phyloP scores from a whole-genome alignment of 2,329 filamentous ascomycete species.

The Fusarium hostae region DNA sequence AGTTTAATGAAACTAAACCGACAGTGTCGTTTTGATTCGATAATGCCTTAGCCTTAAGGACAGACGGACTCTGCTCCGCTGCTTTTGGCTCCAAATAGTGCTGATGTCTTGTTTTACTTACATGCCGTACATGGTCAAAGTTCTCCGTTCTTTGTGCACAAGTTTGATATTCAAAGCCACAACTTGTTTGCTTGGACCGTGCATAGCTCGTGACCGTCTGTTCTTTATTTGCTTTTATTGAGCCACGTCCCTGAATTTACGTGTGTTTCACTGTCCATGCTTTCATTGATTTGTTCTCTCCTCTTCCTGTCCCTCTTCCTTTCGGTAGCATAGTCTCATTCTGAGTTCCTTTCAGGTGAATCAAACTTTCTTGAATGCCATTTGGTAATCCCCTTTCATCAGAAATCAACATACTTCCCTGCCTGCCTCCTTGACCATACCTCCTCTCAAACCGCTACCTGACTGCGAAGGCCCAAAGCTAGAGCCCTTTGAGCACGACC shows the following conservation, averaged over 20 bases:
- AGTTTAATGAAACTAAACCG: neutral
- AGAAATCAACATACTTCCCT: neutral
- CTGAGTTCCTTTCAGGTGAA: neutral
- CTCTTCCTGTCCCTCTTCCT: neutral
- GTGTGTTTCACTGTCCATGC: neutral
- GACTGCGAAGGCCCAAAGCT: neutral
- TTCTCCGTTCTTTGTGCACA: neutral
- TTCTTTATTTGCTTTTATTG: neutral
- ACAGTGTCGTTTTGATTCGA: neutral
- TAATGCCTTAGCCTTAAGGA: neutral
- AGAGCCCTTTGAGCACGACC: neutral
- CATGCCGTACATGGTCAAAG: neutral
- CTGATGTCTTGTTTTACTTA: neutral
- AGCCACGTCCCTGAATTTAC: neutral
- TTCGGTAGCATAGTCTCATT: neutral
- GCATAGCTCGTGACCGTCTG: neutral
- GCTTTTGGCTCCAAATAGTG: neutral
- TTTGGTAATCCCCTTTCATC: neutral
- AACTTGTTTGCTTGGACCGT: neutral
- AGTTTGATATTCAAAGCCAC: neutral
- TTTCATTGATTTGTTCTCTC: neutral
- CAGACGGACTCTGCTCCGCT: neutral
- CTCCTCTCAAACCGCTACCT: neutral
- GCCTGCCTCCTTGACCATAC: neutral
- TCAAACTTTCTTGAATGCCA: neutral